Evolutionary conservation across 2,329 filamentous ascomycete genomes (phyloP).

Genomic region (Chrysoporthe austroafricana): DNA sequence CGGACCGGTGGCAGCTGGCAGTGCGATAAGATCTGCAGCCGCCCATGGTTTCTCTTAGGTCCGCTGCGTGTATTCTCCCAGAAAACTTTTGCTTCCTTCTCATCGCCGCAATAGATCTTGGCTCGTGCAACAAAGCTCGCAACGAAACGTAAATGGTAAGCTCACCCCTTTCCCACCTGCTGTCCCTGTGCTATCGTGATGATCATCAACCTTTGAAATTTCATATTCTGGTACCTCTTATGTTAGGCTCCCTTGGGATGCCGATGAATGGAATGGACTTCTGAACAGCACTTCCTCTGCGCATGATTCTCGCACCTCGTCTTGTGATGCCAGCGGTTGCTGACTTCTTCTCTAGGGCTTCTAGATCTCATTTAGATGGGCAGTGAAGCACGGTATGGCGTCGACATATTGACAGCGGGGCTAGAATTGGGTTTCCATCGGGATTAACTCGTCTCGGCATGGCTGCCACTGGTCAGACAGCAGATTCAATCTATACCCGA

Average conservation of each 20-base stretch:
- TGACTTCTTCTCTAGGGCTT: constrained; percentile 4
- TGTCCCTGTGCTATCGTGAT: constrained; percentile 60
- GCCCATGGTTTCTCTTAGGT: neutral
- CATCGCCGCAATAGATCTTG: neutral
- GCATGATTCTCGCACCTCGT: constrained; percentile 6
- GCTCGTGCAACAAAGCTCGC: neutral
- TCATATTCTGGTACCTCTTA: constrained; percentile 98
- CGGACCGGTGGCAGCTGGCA: constrained; percentile 1
- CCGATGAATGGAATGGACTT: constrained; percentile 87
- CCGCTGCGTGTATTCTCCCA: neutral
- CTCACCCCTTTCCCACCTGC: constrained; percentile 28
- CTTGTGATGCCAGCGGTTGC: neutral
- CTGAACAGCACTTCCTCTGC: constrained; percentile 57
- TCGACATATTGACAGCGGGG: neutral
- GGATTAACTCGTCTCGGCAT: neutral
- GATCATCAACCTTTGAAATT: constrained; percentile 64
- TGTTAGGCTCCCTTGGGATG: constrained; percentile 68
- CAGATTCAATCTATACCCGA: neutral
- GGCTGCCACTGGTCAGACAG: neutral
- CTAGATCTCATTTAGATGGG: neutral
- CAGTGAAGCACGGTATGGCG: neutral
- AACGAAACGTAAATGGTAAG: constrained; percentile 39
- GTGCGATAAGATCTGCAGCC: neutral
- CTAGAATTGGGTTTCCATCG: neutral
- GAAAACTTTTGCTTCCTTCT: neutral